Evolutionary conservation across 106 monocot species (phyloP), one percentile per base, ranked within the genome.

Genomic region (Posidonia australis): DNA sequence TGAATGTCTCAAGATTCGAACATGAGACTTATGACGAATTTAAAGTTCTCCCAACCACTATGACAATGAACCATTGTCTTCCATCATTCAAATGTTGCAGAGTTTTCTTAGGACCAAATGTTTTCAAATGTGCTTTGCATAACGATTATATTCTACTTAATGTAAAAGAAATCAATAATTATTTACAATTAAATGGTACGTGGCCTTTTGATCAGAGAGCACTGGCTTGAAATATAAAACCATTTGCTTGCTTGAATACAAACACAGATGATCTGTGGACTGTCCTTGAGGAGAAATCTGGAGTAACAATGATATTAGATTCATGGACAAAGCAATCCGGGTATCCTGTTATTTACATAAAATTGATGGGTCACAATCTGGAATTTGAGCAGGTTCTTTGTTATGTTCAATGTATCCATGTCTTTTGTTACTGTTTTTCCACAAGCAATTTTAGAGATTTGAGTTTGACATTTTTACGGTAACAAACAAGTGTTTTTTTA

Each of bases 261-360:
- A 96, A 79, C 67, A 96, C 94, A 49, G 94, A 96, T 67, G 90
- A 96, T 72, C 62, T 96, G 19, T 96, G 94, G 94, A 53, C 65
- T 65, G 94, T 90, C 66, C 86, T 96, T 54, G 94, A 96, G 67
- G 86, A 90, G 64, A 82, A 84, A 65, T 86, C 94, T 56, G 80
- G 84, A 10, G 90, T 90, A 21, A 90, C 65, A 59, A 69, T 67
- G 31, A 51, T 96, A 47, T 90, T 96, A 90, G 76, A 67, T 65
- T 86, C 86, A 55, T 94, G 93, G 93, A 94, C 93, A 49, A 89
- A 94, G 76, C 89, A 94, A 72, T 68, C 84, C 74, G 94, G 94
- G 2, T 96, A 90, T 74, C 94, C 94, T 71, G 90, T 90, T 72
- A 63, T 90, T 13, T n/a, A 32, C 73, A 77, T 86, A 24, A 89